Percentiles rank a stretch among this genome's conserved stretches.
These are phyloP conservation scores for Escallonia herrerae DNA, from an alignment of 129 eudicot species.

Conservation along the genomic window DNA sequence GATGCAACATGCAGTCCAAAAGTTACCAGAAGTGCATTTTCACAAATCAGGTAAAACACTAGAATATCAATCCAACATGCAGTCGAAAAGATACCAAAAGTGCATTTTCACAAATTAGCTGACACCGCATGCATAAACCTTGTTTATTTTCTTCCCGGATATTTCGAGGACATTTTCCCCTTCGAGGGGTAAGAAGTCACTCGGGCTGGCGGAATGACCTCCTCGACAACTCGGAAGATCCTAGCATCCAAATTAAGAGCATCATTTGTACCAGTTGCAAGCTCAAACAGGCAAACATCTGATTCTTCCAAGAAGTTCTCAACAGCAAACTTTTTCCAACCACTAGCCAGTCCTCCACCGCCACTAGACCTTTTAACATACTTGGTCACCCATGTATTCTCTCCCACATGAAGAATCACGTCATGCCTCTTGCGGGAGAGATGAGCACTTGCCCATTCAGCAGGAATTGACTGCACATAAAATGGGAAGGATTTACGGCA, in stretches of 20 bases:
- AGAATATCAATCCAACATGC: too few species aligned
- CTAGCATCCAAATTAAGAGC: constrained; percentile 19
- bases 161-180: neutral
- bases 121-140: neutral
- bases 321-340: constrained; percentile 28
- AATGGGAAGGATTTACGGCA: neutral
- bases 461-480: constrained; percentile 29
- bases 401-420: constrained; percentile 16
- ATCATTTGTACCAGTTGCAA: constrained; percentile 5
- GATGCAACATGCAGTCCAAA: too few species aligned
- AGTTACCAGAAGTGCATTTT: too few species aligned
- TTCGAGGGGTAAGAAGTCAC: neutral
- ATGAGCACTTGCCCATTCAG: constrained; percentile 19
- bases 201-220: constrained; percentile 10
- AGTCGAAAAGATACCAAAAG: too few species aligned
- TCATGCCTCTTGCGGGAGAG: constrained; percentile 5
- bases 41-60: too few species aligned
- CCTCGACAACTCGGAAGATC: constrained; percentile 23
- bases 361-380: neutral
- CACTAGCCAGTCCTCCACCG: constrained; percentile 21
- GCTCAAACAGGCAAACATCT: constrained; percentile 31
- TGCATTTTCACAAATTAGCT: too few species aligned
- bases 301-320: constrained; percentile 28
- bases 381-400: constrained; percentile 15
- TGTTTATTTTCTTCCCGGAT: neutral